These are phyloP conservation scores for Cryptosporidium tyzzeri DNA, from an alignment of 169 alveolate genomes.

Conservation along the genomic window DNA sequence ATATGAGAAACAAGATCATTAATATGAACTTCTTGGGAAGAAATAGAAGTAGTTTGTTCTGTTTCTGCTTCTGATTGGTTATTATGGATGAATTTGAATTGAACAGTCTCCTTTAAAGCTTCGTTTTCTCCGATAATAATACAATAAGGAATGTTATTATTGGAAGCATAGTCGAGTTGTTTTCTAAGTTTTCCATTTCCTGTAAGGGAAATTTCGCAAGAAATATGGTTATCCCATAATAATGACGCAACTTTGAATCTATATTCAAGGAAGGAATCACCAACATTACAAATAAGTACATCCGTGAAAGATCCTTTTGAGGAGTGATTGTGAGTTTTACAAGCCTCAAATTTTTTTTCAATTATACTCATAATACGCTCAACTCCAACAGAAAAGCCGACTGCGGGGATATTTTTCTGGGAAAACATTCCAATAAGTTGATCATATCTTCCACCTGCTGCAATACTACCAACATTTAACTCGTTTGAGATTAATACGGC, in stretches of 20 bases:
- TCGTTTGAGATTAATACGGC: slow-evolving; percentile 89
- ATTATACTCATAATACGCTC: slow-evolving; percentile 93
- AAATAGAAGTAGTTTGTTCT: not conserved
- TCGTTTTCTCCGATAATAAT: slow-evolving; percentile 65
- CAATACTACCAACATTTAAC: slow-evolving; percentile 92
- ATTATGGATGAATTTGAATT: slow-evolving; percentile 17
- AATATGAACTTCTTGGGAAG: slow-evolving; percentile 44
- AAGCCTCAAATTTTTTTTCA: slow-evolving; percentile 80
- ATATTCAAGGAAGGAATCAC: slow-evolving; percentile 25
- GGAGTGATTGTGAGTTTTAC: not conserved
- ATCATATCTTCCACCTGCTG: slow-evolving; percentile 99
- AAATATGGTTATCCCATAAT: slow-evolving; percentile 54
- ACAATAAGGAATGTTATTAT: slow-evolving; percentile 41
- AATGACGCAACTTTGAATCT: slow-evolving; percentile 68
- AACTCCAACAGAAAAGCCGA: slow-evolving; percentile 95
- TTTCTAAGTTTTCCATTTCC: slow-evolving; percentile 61
- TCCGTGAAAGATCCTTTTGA: slow-evolving; percentile 55
- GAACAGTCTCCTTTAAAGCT: slow-evolving; percentile 15
- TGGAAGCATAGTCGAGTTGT: slow-evolving; percentile 64
- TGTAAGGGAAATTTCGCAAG: slow-evolving; percentile 49
- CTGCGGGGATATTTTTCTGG: slow-evolving; percentile 92
- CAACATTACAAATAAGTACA: slow-evolving; percentile 55
- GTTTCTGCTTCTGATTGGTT: not conserved
- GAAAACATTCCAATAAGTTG: slow-evolving; percentile 92
- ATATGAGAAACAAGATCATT: slow-evolving; percentile 15